These are phyloP conservation scores for Phlebiopsis flavidoalba DNA, from an alignment of 768 basidiomycete genomes.

Conservation along the genomic window DNA sequence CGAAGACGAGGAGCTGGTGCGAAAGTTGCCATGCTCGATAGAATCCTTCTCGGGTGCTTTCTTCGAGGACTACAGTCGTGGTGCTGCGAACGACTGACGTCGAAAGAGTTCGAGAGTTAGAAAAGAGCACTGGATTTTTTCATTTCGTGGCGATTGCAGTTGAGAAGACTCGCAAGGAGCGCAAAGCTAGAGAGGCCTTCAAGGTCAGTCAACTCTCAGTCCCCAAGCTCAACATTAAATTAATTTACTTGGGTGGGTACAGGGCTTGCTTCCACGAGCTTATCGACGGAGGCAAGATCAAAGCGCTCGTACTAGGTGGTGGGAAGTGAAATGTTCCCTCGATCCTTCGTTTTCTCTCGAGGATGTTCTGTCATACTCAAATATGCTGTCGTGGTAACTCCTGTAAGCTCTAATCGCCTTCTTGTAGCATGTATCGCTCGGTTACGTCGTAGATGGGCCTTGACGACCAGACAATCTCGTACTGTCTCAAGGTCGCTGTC, in stretches of 20 bases:
- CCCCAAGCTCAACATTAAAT: too few species aligned
- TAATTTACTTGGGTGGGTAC: not conserved
- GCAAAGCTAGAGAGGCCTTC: conserved; percentile 91
- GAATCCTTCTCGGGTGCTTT: conserved; percentile 90
- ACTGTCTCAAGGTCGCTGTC: conserved; percentile 66
- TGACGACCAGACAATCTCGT: conserved; percentile 82
- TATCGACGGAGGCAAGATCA: conserved; percentile 60
- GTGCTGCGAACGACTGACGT: conserved; percentile 86
- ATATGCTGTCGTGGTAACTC: conserved; percentile 87
- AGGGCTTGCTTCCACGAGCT: conserved; percentile 74
- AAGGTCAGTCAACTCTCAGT: conserved; percentile 36
- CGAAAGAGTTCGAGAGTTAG: too few species aligned
- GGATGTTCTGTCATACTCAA: conserved; percentile 81
- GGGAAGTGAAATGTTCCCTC: conserved; percentile 88
- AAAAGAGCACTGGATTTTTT: conserved; percentile 87
- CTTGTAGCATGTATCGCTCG: too few species aligned
- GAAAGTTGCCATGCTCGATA: conserved; percentile 77
- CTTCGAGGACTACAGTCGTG: conserved; percentile 91
- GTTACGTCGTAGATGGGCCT: conserved; percentile 88
- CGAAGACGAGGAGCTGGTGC: conserved; percentile 66
- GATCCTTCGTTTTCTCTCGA: conserved; percentile 68
- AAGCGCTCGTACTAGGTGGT: conserved; percentile 85
- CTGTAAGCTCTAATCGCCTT: conserved; percentile 93
- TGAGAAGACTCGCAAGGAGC: conserved; percentile 77
- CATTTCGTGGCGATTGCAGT: conserved; percentile 74